Percentiles rank a stretch among this genome's conserved stretches.
phyloP scores from a whole-genome alignment of 2,329 filamentous ascomycete species.

The Dendrostoma leiphaemia region DNA sequence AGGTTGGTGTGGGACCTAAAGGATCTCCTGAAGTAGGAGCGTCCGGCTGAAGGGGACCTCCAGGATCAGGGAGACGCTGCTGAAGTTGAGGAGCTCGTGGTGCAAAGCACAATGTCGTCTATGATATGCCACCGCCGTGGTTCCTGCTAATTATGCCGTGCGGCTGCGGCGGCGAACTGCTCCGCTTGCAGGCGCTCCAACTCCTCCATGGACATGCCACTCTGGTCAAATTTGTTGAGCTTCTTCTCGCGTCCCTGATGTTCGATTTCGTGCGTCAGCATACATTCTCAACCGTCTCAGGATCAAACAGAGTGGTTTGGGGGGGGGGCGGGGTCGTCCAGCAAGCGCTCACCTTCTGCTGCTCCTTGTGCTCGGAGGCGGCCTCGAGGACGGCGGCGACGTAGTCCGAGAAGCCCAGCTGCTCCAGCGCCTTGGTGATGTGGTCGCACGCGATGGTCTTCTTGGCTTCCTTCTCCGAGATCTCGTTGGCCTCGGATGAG shows the following conservation, averaged over 20 bases:
- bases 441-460: conserved; percentile 99
- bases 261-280: too few species aligned
- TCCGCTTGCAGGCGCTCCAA: conserved; percentile 86
- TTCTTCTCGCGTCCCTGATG: conserved; percentile 88
- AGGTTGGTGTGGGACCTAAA: too few species aligned
- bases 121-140: not conserved
- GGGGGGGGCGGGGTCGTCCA: not conserved
- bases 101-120: too few species aligned
- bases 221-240: conserved; percentile 94
- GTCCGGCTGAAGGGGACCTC: too few species aligned
- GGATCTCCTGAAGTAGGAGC: too few species aligned
- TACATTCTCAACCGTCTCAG: too few species aligned
- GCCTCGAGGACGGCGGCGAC: conserved; percentile 84
- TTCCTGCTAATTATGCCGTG: conserved; percentile 58
- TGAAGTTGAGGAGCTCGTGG: too few species aligned
- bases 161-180: conserved; percentile 79
- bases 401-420: conserved; percentile 91
- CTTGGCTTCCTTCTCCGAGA: conserved; percentile 97
- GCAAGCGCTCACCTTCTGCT: conserved; percentile 73
- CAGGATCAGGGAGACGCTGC: not conserved
- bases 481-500: conserved; percentile 98
- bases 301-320: too few species aligned
- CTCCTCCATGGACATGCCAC: conserved; percentile 87
- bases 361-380: conserved; percentile 87
- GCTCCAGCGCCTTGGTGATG: conserved; percentile 89